Percentiles rank a stretch among this genome's conserved stretches.
These are phyloP conservation scores for Podospora pseudopauciseta DNA, from an alignment of 495 filamentous ascomycete genomes.

Conservation along the genomic window DNA sequence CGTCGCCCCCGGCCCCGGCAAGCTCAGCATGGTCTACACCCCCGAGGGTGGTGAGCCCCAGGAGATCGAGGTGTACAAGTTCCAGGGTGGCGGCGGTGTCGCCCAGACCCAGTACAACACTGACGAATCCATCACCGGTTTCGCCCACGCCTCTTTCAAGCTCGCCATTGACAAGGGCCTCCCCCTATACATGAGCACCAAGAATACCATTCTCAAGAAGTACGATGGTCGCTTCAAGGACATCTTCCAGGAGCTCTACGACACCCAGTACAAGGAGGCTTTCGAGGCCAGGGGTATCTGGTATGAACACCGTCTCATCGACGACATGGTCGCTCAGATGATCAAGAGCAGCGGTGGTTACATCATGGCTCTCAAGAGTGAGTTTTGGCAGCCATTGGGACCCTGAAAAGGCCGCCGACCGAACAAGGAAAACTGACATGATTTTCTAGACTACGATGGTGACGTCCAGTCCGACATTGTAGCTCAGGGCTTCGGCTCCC, in stretches of 20 bases:
- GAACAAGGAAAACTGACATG: not conserved
- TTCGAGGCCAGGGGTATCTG: constrained; percentile 92
- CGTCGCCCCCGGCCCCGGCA: constrained; percentile 76
- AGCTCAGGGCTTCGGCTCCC: constrained; percentile 95
- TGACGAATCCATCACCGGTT: constrained; percentile 86
- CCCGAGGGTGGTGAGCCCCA: constrained; percentile 78
- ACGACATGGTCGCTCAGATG: constrained; percentile 99
- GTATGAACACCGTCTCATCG: constrained; percentile 98
- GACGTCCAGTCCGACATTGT: constrained; percentile 98
- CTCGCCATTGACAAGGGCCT: constrained; percentile 79
- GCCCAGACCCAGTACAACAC: constrained; percentile 97
- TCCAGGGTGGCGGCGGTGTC: constrained; percentile 77
- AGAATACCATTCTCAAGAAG: constrained; percentile 98
- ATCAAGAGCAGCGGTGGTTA: constrained; percentile 94
- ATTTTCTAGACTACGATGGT: constrained; percentile 81
- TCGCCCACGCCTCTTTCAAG: constrained; percentile 95
- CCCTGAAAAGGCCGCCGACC: not conserved
- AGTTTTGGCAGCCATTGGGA: constrained; percentile 28
- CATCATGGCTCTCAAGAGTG: constrained; percentile 97
- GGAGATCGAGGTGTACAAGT: constrained; percentile 85
- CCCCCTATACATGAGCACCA: constrained; percentile 97
- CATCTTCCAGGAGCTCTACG: constrained; percentile 96
- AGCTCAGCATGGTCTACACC: constrained; percentile 90
- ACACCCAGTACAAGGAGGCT: constrained; percentile 75
- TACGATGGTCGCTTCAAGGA: constrained; percentile 99